Evolutionary conservation across 805 yeast genomes (phyloP), one percentile per base, ranked within the genome.

Genomic region (Pichia exigua): DNA sequence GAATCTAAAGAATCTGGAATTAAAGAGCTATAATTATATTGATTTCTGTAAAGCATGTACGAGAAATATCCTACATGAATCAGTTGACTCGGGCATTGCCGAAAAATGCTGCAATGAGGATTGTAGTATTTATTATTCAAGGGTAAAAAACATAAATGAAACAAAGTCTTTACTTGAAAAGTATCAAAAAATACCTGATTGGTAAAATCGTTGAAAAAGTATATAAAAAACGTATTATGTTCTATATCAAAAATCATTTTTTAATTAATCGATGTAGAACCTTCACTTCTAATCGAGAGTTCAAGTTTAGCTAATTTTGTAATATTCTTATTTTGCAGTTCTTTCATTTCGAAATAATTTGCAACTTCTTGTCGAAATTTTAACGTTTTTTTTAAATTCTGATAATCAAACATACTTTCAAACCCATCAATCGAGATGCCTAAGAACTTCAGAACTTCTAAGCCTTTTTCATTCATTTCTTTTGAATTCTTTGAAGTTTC

Each of bases 81-180:
- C 54, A 27, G 61, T 60, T 18, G 44, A 50, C 20, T 50, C 61
- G 5, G 41, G 62, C 3, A 59, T 65, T n/a, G 46, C 32, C 11
- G 66, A 63, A 6, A 51, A 59, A 1, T 87, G 95, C 61, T 68
- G 65, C 8, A 84, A 87, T 44, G 75, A 74, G 38, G 89, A 83
- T 59, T 87, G 95, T 61, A 74, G 82, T 0, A 68, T 82, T 0
- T 86, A 74, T 60, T 87, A 74, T 60, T 71, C 78, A 9, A 72
- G 82, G 46, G 67, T 76, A 13, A 77, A 78, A 58, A 68, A 74
- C 2, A 49, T 54, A 4, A 67, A 65, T 38, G 67, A 64, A 42
- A 50, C 71, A 4, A 46, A 55, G 1, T 42, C 26, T 3, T 43
- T 46, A 0, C 35, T 42, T 2, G 41, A 47, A 0, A 52, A 50